A percentile compares a stretch with the other conserved stretches of the same genome.
phyloP scores from a whole-genome alignment of 2,329 filamentous ascomycete species.

The Colletotrichum viniferum region DNA sequence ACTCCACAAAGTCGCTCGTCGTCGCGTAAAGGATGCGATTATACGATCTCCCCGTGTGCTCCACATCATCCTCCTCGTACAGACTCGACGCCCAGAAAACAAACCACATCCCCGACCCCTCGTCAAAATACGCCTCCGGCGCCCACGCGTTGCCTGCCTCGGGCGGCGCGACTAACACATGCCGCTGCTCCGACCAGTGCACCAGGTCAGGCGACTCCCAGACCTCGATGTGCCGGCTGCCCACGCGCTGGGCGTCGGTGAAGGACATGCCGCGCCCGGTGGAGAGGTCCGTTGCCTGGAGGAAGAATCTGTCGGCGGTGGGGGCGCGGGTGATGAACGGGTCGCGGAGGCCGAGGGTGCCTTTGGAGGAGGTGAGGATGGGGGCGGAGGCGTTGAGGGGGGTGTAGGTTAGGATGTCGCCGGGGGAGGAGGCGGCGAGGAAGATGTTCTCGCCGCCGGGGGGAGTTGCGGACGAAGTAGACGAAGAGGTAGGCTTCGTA shows the following conservation, averaged over 20 bases:
- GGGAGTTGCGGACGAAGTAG: neutral
- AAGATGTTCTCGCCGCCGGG: neutral
- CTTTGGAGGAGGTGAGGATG: neutral
- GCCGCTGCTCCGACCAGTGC: neutral
- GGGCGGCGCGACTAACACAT: neutral
- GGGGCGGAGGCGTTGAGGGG: neutral
- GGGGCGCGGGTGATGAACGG: neutral
- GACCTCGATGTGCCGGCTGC: neutral
- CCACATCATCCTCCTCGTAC: neutral
- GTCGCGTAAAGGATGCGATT: neutral
- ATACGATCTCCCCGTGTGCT: neutral
- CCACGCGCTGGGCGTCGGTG: neutral
- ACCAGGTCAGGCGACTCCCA: neutral
- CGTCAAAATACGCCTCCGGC: neutral
- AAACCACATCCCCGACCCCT: accelerated
- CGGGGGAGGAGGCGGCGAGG: neutral
- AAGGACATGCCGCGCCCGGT: neutral
- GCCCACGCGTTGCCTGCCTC: neutral
- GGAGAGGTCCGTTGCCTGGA: neutral
- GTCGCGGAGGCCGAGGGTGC: neutral
- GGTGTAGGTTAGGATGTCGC: neutral
- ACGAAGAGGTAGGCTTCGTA: neutral
- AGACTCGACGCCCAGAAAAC: neutral
- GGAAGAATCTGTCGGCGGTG: neutral
- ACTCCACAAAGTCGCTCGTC: neutral